Percentiles rank a stretch among this genome's conserved stretches.
These are phyloP conservation scores for Ogataea ramenticola DNA, from an alignment of 805 yeast genomes.

Conservation along the genomic window DNA sequence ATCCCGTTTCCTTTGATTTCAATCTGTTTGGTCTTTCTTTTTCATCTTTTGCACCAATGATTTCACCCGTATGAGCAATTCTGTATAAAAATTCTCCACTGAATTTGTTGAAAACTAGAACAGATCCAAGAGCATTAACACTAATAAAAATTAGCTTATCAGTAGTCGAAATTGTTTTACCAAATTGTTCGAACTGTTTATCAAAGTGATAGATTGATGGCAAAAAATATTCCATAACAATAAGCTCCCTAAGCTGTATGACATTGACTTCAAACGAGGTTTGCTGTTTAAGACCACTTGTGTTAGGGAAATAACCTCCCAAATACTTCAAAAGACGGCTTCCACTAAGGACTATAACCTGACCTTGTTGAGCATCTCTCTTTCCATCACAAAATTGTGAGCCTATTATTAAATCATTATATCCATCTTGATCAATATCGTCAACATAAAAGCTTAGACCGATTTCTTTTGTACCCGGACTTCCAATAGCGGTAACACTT, in stretches of 20 bases:
- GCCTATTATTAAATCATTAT: constrained; percentile 36
- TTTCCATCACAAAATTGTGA: constrained; percentile 33
- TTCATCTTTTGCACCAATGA: background rate
- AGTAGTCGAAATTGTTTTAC: constrained; percentile 25
- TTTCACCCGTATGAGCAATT: background rate
- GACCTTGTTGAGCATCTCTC: constrained; percentile 28
- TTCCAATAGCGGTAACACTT: constrained; percentile 28
- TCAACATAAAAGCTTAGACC: constrained; percentile 27
- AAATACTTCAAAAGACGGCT: too few relatives aligned
- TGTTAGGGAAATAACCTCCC: too few relatives aligned
- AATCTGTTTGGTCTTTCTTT: constrained; percentile 3
- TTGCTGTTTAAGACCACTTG: too few relatives aligned
- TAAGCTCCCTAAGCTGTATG: constrained; percentile 5
- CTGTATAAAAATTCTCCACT: background rate
- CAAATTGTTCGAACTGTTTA: constrained; percentile 35
- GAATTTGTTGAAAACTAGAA: constrained; percentile 27
- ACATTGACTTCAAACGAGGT: too few relatives aligned
- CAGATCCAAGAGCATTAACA: constrained; percentile 29
- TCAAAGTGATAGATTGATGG: constrained; percentile 13
- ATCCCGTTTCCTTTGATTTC: constrained; percentile 15
- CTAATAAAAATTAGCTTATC: constrained; percentile 26
- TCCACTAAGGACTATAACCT: constrained; percentile 27
- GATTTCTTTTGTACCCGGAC: constrained; percentile 34
- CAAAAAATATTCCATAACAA: constrained; percentile 5
- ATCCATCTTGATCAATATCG: constrained; percentile 31